A percentile compares a stretch with the other conserved stretches of the same genome.
phyloP scores from a whole-genome alignment of 164 flowering plant species.

The Brasenia schreberi region DNA sequence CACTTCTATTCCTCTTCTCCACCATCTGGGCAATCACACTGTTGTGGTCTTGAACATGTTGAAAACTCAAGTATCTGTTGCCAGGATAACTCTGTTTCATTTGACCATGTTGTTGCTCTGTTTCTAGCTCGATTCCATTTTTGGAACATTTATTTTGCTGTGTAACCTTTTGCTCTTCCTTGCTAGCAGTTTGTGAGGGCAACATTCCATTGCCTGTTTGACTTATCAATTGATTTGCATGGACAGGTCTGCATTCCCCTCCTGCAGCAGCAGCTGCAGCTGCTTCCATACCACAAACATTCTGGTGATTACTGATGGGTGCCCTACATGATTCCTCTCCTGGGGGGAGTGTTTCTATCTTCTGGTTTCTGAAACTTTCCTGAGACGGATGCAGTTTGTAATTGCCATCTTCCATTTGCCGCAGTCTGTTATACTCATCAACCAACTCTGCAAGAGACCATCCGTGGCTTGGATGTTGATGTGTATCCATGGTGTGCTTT shows the following conservation, averaged over 20 bases:
- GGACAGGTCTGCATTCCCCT: too few species aligned
- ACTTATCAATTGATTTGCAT: too few species aligned
- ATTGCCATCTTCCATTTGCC: not conserved
- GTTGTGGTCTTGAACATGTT: not conserved
- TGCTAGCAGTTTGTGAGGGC: not conserved
- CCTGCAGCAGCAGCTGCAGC: too few species aligned
- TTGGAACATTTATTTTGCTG: not conserved
- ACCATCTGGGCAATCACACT: not conserved
- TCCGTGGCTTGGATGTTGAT: not conserved
- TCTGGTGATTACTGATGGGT: not conserved
- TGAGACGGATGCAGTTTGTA: not conserved
- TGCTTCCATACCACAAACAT: not conserved
- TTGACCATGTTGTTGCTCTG: not conserved
- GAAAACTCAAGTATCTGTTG: not conserved
- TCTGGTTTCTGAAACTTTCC: not conserved
- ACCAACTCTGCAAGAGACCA: not conserved
- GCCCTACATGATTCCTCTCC: not conserved
- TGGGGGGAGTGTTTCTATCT: not conserved
- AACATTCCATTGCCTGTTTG: not conserved
- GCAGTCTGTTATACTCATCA: not conserved
- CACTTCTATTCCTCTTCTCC: conserved; percentile 24
- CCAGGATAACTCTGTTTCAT: not conserved
- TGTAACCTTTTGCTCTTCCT: not conserved
- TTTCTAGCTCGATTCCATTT: not conserved
- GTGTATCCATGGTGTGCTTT: not conserved